A percentile compares a stretch with the other conserved stretches of the same genome.
These are phyloP conservation scores for Oldenlandia corymbosa DNA, from an alignment of 257 asterid genomes.

Conservation along the genomic window DNA sequence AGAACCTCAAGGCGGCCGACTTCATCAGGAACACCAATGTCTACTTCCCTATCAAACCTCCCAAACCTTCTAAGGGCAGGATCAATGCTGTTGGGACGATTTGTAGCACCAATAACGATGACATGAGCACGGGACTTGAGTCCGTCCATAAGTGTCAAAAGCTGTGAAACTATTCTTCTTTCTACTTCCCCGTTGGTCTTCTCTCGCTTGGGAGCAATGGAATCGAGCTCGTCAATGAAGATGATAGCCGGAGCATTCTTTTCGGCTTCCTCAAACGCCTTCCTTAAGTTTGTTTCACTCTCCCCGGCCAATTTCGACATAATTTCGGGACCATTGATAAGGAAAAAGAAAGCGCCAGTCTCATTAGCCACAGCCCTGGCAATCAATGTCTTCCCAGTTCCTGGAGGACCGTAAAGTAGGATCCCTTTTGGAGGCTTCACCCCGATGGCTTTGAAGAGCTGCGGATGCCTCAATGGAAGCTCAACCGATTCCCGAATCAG, in stretches of 20 bases:
- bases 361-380: too few species aligned
- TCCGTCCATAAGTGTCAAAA: conserved; percentile 1
- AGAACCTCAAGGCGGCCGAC: too few species aligned
- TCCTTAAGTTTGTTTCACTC: neutral
- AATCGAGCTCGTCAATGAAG: neutral
- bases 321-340: too few species aligned
- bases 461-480: conserved; percentile 75
- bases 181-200: neutral
- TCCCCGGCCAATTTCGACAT: conserved; percentile 1
- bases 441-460: conserved; percentile 60
- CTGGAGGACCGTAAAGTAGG: conserved; percentile 62
- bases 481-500: conserved; percentile 81
- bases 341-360: too few species aligned
- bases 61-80: too few species aligned
- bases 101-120: too few species aligned
- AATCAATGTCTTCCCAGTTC: conserved; percentile 57
- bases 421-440: conserved; percentile 68
- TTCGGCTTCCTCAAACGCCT: neutral
- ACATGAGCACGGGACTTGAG: too few species aligned
- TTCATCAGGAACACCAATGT: too few species aligned
- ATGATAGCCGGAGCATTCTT: neutral
- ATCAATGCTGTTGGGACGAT: too few species aligned
- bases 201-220: neutral
- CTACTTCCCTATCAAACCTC: too few species aligned
- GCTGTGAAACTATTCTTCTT: neutral